Base-by-base conservation (phyloP, 2,329 filamentous ascomycete species). In the Pseudocercospora ulei region DNA sequence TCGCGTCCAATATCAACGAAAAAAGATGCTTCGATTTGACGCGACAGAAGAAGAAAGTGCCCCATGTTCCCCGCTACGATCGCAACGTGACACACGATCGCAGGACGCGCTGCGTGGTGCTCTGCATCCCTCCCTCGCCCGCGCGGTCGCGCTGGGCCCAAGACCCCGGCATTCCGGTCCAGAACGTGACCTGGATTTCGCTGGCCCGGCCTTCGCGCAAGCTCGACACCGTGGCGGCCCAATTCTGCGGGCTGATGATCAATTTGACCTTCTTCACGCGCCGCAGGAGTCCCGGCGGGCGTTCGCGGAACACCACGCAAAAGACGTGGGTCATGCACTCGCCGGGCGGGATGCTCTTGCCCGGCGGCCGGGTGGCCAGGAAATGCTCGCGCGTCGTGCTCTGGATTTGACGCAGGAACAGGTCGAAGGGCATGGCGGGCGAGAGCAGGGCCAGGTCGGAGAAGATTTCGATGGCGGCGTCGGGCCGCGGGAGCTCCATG, bases 291-390 rank as follows among this genome's bases (percentile, higher is more conserved):
- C 18, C 18, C 13, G 7, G n/a, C 12, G 17, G 9, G 9, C 17
- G 29, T 13, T 33, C 29, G 7, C 18, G 6, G 6, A 22, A 33
- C 8, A 19, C 16, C 6, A 33, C 17, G n/a, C 22, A 22, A 7
- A 33, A 33, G n/a, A 18, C n/a, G 14, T 33, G 29, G 3, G 22
- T 13, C 29, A 33, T 22, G n/a, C 29, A 33, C 11, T 33, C 29
- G 2, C 29, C 29, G 6, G 29, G 29, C 1, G 12, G 29, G 9
- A 7, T 22, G 7, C 18, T 9, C 29, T 33, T 22, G 4, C n/a
- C n/a, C 5, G n/a, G 6, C 4, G 24, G 24, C 4, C 29, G 29
- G 22, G 12, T 11, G 8, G 29, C 29, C n/a, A 33, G 9, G n/a
- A 33, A 12, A 12, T 22, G 29, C 11, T 19, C 17, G n/a, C 29